A percentile compares a stretch with the other conserved stretches of the same genome.
phyloP scores from a whole-genome alignment of 192 early-diverging fungal genomes.

The Dispira simplex region DNA sequence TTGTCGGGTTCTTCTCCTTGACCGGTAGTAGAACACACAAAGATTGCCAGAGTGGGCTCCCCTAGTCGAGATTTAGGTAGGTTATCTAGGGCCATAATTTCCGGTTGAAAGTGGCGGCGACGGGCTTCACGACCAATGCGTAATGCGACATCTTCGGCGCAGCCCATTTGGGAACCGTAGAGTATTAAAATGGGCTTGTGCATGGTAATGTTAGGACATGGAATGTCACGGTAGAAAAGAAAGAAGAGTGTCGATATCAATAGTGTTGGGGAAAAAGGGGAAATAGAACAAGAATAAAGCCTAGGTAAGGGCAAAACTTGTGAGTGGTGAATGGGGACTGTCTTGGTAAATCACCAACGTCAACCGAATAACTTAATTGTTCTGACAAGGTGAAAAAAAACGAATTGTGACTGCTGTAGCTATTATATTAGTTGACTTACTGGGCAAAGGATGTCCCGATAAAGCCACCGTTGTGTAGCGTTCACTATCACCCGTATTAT shows the following conservation, averaged over 20 bases:
- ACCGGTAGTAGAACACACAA: conserved; percentile 86
- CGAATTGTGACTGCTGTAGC: neutral
- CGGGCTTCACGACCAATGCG: conserved; percentile 62
- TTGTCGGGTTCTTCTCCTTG: conserved; percentile 85
- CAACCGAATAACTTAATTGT: neutral
- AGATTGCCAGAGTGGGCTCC: conserved; percentile 25
- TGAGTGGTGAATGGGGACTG: neutral
- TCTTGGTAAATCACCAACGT: neutral
- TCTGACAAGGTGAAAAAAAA: neutral
- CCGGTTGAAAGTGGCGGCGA: conserved; percentile 48
- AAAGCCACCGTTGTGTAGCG: no score
- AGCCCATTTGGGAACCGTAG: conserved; percentile 89
- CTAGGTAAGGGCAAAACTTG: neutral
- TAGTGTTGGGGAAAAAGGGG: neutral
- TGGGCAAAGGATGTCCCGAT: neutral
- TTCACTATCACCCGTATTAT: no score
- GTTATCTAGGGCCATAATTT: conserved; percentile 61
- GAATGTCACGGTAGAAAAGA: neutral
- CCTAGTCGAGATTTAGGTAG: conserved; percentile 15
- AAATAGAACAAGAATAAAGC: neutral
- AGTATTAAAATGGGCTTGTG: conserved; percentile 45
- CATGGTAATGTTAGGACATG: conserved; percentile 1
- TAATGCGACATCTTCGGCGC: conserved; percentile 79
- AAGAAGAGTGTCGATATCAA: neutral
- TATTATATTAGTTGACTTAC: neutral